phyloP scores from a whole-genome alignment of 1,139 yeast genomes.

The Dujonia santamariae region DNA sequence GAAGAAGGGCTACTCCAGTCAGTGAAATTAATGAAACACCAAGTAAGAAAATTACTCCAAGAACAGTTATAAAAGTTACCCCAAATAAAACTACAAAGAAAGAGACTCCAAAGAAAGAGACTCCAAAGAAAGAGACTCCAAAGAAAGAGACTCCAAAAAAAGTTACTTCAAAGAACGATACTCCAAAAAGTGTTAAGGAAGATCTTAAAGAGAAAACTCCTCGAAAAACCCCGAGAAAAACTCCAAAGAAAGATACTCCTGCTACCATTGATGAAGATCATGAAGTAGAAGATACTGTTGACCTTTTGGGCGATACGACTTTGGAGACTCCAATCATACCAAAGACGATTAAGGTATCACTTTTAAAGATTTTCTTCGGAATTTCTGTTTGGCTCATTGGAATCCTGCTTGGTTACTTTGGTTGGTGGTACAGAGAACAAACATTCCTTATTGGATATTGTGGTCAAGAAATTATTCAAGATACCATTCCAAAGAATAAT shows the following conservation, averaged over 20 bases:
- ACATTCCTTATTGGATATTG: constrained; percentile 62
- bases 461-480: constrained; percentile 50
- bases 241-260: constrained; percentile 3
- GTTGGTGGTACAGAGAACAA: constrained; percentile 64
- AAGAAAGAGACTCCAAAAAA: neutral
- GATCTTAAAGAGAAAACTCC: too few relatives aligned
- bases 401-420: constrained; percentile 28
- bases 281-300: constrained; percentile 10
- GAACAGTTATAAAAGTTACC: neutral
- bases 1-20: too few relatives aligned
- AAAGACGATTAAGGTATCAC: constrained; percentile 1
- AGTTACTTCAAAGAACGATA: too few relatives aligned
- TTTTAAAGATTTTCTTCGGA: too few relatives aligned
- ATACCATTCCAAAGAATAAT: constrained; percentile 26
- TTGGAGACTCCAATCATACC: too few relatives aligned
- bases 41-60: neutral
- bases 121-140: constrained; percentile 1
- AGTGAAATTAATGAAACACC: too few relatives aligned
- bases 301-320: constrained; percentile 5
- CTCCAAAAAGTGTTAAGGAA: too few relatives aligned
- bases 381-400: constrained; percentile 28
- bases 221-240: too few relatives aligned
- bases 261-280: constrained; percentile 12
- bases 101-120: constrained; percentile 3
- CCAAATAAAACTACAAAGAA: constrained; percentile 1